Evolutionary conservation across 495 filamentous ascomycete genomes (phyloP).

Genomic region (Xylaria telfairii): DNA sequence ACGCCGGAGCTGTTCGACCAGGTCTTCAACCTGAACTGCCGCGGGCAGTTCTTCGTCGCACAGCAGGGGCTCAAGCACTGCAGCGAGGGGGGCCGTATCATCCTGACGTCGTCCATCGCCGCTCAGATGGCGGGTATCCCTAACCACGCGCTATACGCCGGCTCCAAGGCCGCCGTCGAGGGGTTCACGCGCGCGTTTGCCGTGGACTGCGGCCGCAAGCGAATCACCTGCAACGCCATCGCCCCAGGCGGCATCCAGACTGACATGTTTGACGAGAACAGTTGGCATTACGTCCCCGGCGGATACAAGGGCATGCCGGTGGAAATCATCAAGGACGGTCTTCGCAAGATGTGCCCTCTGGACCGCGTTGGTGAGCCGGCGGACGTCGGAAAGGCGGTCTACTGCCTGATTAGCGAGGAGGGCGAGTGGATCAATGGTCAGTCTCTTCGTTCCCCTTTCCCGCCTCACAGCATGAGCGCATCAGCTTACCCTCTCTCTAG

Average conservation of each 20-base stretch:
- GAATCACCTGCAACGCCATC: slow-evolving; percentile 69
- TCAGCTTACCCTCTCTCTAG: slow-evolving; percentile 33
- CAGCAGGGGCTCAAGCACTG: slow-evolving; percentile 70
- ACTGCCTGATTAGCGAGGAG: slow-evolving; percentile 61
- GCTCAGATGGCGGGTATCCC: slow-evolving; percentile 67
- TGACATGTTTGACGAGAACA: slow-evolving; percentile 72
- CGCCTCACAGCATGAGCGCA: slow-evolving; percentile 6
- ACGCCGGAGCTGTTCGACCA: slow-evolving; percentile 78
- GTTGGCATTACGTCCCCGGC: slow-evolving; percentile 64
- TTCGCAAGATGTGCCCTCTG: slow-evolving; percentile 58
- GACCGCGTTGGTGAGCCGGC: slow-evolving; percentile 58
- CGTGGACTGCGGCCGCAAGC: slow-evolving; percentile 51
- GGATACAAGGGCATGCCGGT: slow-evolving; percentile 51
- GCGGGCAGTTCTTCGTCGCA: slow-evolving; percentile 83
- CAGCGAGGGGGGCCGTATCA: slow-evolving; percentile 65
- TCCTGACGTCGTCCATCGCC: slow-evolving; percentile 69
- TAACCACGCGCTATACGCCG: slow-evolving; percentile 68
- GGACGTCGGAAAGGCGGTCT: slow-evolving; percentile 62
- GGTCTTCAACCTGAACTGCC: slow-evolving; percentile 78
- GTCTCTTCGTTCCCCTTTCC: slow-evolving; percentile 26
- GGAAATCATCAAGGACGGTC: slow-evolving; percentile 42
- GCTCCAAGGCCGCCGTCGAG: slow-evolving; percentile 64
- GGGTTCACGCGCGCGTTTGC: slow-evolving; percentile 64
- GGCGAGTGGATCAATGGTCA: slow-evolving; percentile 67
- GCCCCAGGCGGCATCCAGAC: slow-evolving; percentile 73